Evolutionary conservation across 1,139 yeast species (phyloP), one percentile per base, ranked within the genome.

Genomic region (Taphrina communis): DNA sequence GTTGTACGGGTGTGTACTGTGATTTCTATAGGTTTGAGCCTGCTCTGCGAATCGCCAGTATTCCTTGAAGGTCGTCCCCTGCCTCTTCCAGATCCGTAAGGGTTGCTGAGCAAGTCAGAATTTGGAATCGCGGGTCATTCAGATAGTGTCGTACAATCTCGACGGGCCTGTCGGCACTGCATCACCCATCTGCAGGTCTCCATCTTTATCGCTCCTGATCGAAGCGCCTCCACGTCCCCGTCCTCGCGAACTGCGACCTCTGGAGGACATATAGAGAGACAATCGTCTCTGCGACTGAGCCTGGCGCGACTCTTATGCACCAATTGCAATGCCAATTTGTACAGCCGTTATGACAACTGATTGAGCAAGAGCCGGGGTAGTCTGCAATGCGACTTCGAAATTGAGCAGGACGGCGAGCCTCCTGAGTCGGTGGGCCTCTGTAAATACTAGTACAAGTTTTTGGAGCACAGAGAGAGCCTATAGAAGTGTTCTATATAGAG

Each of bases 101-200:
- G 70, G 39, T 55, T 65, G 53, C 70, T 68, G 55, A 6, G 21
- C 53, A 58, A n/a, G 50, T 39, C 25, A 36, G 48, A 6, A n/a
- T 50, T n/a, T 11, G 11, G 6, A 6, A 9, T 39, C 6, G 42
- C 14, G 21, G 6, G 7, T 25, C 31, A 25, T 25, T 21, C 36
- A 50, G 36, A 14, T 50, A 21, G 36, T 44, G 21, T 19, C 65
- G 36, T 48, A 68, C 70, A 63, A 65, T 65, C 70, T 39, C 6
- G 67, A 53, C 19, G 60, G 56, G 42, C 58, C 56, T 8, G 50
- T 48, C 25, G 53, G 53, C 14, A 38, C 19, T 19, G 58, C 63
- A 36, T 65, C 70, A 17, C 48, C 59, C 70, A 68, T 68, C 35
- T 63, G 66, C 12, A 68, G n/a, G 48, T 68, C 70, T 19, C 69